phyloP scores from a whole-genome alignment of 2,329 filamentous ascomycete species.

The Chaetomium sp. region DNA sequence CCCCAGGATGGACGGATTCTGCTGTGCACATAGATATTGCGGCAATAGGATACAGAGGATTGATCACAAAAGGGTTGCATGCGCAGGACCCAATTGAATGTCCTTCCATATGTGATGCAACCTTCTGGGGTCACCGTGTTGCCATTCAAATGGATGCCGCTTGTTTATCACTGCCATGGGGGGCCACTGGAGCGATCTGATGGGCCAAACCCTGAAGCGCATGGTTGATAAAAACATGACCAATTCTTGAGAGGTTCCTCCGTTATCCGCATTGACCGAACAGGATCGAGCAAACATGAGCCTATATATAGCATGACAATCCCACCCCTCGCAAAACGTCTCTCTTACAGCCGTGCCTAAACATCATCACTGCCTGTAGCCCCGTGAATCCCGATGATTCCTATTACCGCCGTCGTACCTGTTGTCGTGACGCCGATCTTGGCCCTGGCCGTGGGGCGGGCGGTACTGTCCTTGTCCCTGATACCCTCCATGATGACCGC shows the following conservation, averaged over 20 bases:
- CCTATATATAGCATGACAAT: constrained; percentile 1
- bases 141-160: constrained; percentile 13
- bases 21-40: not conserved
- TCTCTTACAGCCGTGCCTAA: not conserved
- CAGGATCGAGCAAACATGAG: not conserved
- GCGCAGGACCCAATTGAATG: not conserved
- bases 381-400: constrained; percentile 29
- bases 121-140: not conserved
- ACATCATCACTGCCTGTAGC: constrained; percentile 23
- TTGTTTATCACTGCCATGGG: not conserved
- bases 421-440: constrained; percentile 30
- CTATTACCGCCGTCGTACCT: constrained; percentile 20
- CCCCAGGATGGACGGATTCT: not conserved
- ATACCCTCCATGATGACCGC: constrained; percentile 22
- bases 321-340: not conserved
- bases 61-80: not conserved
- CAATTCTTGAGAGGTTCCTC: not conserved
- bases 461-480: constrained; percentile 23
- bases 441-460: constrained; percentile 24
- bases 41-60: not conserved
- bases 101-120: constrained; percentile 9
- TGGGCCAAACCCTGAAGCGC: not conserved
- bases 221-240: not conserved
- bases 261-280: not conserved
- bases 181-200: not conserved